These are phyloP conservation scores for Amanita pallidorosea DNA, from an alignment of 768 basidiomycete species.

Conservation along the genomic window DNA sequence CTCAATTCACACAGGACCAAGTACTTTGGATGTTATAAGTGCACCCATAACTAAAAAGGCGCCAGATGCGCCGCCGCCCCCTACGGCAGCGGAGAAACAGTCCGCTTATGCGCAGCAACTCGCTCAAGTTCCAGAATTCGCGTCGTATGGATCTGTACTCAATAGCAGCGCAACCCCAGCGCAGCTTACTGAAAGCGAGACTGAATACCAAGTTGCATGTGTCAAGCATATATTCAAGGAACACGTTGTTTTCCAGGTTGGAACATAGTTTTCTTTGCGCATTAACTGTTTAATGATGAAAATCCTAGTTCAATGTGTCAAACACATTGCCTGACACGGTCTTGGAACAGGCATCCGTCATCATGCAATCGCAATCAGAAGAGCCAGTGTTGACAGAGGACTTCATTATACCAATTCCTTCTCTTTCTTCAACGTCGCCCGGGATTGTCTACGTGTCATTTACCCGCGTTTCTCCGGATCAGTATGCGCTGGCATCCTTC, in stretches of 20 bases:
- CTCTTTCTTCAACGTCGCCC: conserved; percentile 66
- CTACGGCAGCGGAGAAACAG: conserved; percentile 81
- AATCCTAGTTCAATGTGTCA: conserved; percentile 81
- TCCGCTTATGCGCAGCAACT: conserved; percentile 84
- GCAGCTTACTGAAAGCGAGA: conserved; percentile 92
- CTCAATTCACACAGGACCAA: conserved; percentile 50
- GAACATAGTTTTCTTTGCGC: conserved; percentile 11
- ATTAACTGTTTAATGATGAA: conserved; percentile 3
- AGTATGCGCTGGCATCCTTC: conserved; percentile 80
- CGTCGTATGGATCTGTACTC: conserved; percentile 74
- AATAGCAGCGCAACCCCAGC: conserved; percentile 73
- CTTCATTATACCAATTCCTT: conserved; percentile 81
- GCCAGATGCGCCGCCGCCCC: conserved; percentile 54
- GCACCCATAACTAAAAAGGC: conserved; percentile 53
- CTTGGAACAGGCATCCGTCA: conserved; percentile 85
- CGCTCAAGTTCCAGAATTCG: conserved; percentile 76
- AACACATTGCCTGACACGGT: conserved; percentile 96
- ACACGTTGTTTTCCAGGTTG: conserved; percentile 93
- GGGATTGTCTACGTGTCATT: conserved; percentile 90
- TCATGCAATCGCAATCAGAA: conserved; percentile 75
- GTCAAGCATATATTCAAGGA: conserved; percentile 97
- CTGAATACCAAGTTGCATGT: conserved; percentile 93
- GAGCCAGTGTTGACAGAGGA: conserved; percentile 79
- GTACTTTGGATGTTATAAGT: conserved; percentile 75
- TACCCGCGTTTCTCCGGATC: conserved; percentile 67